Base-by-base conservation (phyloP, 2,329 filamentous ascomycete species). In the Arthrinium puccinioides region DNA sequence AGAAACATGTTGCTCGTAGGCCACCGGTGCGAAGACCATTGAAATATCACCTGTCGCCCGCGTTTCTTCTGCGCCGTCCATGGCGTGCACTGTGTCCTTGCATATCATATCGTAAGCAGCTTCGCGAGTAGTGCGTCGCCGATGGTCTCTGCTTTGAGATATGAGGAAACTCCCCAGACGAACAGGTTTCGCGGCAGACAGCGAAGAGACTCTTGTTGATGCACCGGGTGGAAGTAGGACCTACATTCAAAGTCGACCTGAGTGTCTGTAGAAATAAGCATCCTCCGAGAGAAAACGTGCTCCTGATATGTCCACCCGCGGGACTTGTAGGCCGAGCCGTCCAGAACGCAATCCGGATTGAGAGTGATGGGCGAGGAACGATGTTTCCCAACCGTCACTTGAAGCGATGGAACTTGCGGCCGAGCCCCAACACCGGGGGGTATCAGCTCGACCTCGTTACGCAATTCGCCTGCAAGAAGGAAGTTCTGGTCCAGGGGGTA, bases 401-500 rank as follows among this genome's bases (percentile, higher is more conserved):
- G 9, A 6, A 7, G 4, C 8, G 21, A 21, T 14, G 20, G n/a
- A 13, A 15, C n/a, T 4, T 21, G 31, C n/a, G 31, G 4, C 21
- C 31, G 20, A 7, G 6, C 5, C 9, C 31, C 31, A 16, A 16
- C 20, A 6, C 31, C 20, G 18, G 14, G 14, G 8, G 13, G 14
- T 20, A 9, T 11, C 11, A 11, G 9, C 6, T 16, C 31, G 9
- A 21, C 45, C 27, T 43, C 32, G 8, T 13, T 21, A 7, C 41
- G 37, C 1, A 40, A 43, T 10, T 39, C 41, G 5, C 43, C 41
- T 15, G 42, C 27, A 18, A 47, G 5, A 32, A n/a, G 18, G 21
- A 32, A 25, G 13, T 8, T 25, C 23, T 25, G 6, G 18, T 14
- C 10, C 18, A 18, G 6, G 29, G n/a, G n/a, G n/a, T n/a, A 21